Base-by-base conservation (phyloP, 2,329 filamentous ascomycete genomes). In the Cephalotrichum gorgonifer region DNA sequence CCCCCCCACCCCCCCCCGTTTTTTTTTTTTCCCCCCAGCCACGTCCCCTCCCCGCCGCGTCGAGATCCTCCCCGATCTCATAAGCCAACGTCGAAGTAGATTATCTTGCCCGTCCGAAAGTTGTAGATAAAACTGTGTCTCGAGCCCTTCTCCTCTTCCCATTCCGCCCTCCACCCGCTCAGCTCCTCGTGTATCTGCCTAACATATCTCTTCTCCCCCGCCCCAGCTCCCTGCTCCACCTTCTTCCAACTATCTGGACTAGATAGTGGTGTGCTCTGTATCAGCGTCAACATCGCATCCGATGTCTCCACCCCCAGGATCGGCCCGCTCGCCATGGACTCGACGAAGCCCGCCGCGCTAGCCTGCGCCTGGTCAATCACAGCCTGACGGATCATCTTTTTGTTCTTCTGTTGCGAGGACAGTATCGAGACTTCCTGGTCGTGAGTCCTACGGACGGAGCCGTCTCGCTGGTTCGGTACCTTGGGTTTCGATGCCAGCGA, bases 91-190 rank as follows among this genome's bases (percentile, higher is more conserved):
- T 95, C 89, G 64, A 95, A 95, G 61, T 91, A 88, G 46, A 95
- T 76, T 62, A 87, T 90, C 51, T 77, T 83, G 0, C 85, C 86
- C 9, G 88, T 94, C 52, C 89, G 75, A 58, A 94, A 95, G 59
- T 95, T 95, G 67, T 95, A 95, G 47, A 96, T 78, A 66, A 95
- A 95, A 11, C 87, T 86, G 62, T 90, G 86, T 43, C 78, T 76
- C 23, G 76, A 75, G 8, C 73, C 76, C 4, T 72, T 62, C 54
- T 71, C 70, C 52, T 55, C 67, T 69, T 70, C 75, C 67, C 71
- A 82, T 72, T 62, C 75, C 67, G 55, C 71, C 65, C 62, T 79
- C 79, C 71, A 93, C 66, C 58, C 76, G 66, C 60, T 69, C 48
- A 96, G 71, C 63, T 91, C 72, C 52, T 88, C 85, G 59, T 93